Conservation (phyloP, 2,329 filamentous ascomycete genomes). For the Fusarium globosum region DNA sequence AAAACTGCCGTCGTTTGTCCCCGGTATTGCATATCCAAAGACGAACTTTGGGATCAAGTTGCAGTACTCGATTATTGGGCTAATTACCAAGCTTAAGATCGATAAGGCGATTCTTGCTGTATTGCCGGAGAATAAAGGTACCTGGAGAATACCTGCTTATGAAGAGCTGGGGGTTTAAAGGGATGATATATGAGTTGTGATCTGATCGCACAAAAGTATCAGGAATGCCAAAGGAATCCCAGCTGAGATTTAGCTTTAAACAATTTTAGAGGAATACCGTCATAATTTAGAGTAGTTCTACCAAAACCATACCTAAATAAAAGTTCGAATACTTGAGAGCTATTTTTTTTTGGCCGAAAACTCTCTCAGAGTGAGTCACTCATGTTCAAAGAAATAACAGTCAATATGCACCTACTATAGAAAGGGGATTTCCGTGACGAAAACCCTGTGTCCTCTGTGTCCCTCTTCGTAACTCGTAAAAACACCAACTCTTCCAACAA, state of each 20-base stretch:
- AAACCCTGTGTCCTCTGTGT: too few relatives aligned
- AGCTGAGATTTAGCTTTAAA: too few relatives aligned
- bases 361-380: background rate
- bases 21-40: slow-evolving; percentile 42
- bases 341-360: background rate
- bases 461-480: background rate
- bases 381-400: background rate
- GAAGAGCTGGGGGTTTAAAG: background rate
- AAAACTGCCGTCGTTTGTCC: slow-evolving; percentile 45
- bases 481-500: background rate
- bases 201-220: background rate
- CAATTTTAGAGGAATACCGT: background rate
- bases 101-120: slow-evolving; percentile 25
- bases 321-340: too few relatives aligned
- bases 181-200: background rate
- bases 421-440: background rate
- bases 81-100: slow-evolving; percentile 25
- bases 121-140: slow-evolving; percentile 17
- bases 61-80: slow-evolving; percentile 25
- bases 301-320: background rate
- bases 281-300: background rate
- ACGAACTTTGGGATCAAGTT: slow-evolving; percentile 45
- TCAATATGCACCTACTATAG: background rate
- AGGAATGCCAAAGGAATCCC: background rate
- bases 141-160: slow-evolving; percentile 29